These are phyloP conservation scores for Inga oerstediana DNA, from an alignment of 306 rosid genomes.

Conservation along the genomic window DNA sequence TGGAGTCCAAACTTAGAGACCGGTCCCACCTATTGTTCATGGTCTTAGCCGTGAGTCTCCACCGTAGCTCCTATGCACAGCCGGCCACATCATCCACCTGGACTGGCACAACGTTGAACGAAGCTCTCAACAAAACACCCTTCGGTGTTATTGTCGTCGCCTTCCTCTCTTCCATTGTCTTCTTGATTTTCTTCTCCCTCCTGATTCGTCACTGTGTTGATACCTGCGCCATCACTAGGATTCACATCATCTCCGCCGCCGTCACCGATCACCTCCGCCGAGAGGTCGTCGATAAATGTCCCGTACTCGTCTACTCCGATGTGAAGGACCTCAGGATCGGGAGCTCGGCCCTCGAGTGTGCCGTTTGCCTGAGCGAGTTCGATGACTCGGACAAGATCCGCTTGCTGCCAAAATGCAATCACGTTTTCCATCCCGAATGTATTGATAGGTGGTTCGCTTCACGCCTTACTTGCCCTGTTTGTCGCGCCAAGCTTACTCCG, in stretches of 20 bases:
- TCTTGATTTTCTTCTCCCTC: constrained; percentile 25
- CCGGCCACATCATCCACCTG: neutral
- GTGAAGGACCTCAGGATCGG: constrained; percentile 54
- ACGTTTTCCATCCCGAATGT: constrained; percentile 55
- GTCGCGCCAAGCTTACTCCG: constrained; percentile 39
- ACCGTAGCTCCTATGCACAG: constrained; percentile 34
- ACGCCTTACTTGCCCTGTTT: constrained; percentile 57
- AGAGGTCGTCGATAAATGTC: constrained; percentile 36
- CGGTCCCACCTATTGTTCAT: neutral
- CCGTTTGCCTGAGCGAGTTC: constrained; percentile 62
- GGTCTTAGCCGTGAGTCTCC: neutral
- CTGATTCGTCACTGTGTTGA: constrained; percentile 19
- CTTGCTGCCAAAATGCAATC: constrained; percentile 53
- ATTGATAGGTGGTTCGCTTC: constrained; percentile 55
- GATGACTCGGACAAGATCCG: constrained; percentile 46
- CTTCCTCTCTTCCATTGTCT: neutral
- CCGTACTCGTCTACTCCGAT: constrained; percentile 46
- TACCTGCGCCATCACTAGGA: neutral
- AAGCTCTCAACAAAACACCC: constrained; percentile 1
- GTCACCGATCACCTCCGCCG: constrained; percentile 13
- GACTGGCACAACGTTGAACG: neutral
- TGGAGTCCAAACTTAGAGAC: neutral
- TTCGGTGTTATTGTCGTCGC: neutral
- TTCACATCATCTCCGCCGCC: neutral
- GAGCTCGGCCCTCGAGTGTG: constrained; percentile 48